Base-by-base conservation (phyloP, 1,139 yeast genomes). In the Protomyces pachydermus region DNA sequence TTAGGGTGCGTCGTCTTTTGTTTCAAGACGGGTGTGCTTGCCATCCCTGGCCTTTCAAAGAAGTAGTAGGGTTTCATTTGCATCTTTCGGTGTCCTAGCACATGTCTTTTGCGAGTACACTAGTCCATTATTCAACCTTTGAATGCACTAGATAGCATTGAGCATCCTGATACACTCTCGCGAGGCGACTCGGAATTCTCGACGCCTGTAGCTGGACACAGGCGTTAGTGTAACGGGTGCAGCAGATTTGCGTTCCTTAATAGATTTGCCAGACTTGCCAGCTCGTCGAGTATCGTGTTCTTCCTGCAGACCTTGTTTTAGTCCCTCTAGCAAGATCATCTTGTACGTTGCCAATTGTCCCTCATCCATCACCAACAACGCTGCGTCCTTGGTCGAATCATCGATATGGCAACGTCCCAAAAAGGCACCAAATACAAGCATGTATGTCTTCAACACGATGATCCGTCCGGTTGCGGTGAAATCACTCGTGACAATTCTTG, bases 1-100 rank as follows among this genome's bases (percentile, higher is more conserved):
- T 69, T 84, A 54, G 96, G 96, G 1, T 85, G 91, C 69, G 70
- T 80, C 8, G 72, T 81, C 50, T 88, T 87, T 72, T 80, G 87
- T 76, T 68, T 81, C 1, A 72, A 73, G 54, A 60, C 64, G 16
- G 64, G 64, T 10, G 45, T 60, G 20, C 25, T 53, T 3, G 23
- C 52, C 10, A 51, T 58, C 6, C 62, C 62, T 14, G 62, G 62
- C 12, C 18, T 58, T 12, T 39, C 62, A 16, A 51, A 52, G 56
- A 46, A 50, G n/a, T 58, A 23, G 38, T 10, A 10, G 42, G 8
- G 42, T 38, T 38, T 38, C 16, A 10, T 38, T 14, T 38, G 42
- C 42, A 38, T 38, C n/a, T 6, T 38, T 38, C 16, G 42, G 18
- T 38, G 14, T 38, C 14, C 42, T 28, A 28, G 32, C 32, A 28